Base-by-base conservation (phyloP, 1,139 yeast genomes). In the Geotrichum cucujoidarum region DNA sequence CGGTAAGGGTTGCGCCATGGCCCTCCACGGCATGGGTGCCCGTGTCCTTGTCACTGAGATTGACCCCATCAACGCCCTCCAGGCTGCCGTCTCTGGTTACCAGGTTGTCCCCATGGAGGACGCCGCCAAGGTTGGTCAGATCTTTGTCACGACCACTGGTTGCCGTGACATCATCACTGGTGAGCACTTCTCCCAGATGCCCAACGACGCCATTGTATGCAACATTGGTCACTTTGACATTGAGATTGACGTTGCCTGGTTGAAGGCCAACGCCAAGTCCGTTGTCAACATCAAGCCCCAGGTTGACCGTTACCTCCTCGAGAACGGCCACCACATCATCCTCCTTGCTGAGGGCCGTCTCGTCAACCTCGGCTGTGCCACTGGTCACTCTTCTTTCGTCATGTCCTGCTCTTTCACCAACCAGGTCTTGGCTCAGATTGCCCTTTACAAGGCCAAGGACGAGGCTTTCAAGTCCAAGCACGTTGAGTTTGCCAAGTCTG, bases 1-100 rank as follows among this genome's bases (percentile, higher is more conserved):
- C 67, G 99, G 99, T 78, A 92, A 92, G 80, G 99, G 99, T 74
- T 92, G 98, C 80, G 97, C 97, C 70, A 85, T 90, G 87, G 97
- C 99, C 62, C 83, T 94, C 67, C 87, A 90, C 76, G 92, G 95
- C 68, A 90, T 92, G 97, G 99, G 99, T 77, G 97, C 99, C 60
- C 87, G 97, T 74, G 99, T 92, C 64, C 80, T 94, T 61, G 87
- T 92, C 67, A 85, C 98, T 62, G 99, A 92, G 79, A 80, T 92
- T 65, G 99, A 92, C 74, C 99, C 99, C 68, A 92, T 92, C 76
- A 92, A 92, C 73, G 99, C 99, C 64, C 81, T 92, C 67, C 99
- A 92, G 79, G 99, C 98, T 63, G 97, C 98, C 63, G 97, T 94
- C 71, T 89, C 95, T 62, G 99, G 99, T 71, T 92, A 83, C 82